Base-by-base conservation (phyloP, 106 monocot genomes). In the Phalaenopsis equestris region DNA sequence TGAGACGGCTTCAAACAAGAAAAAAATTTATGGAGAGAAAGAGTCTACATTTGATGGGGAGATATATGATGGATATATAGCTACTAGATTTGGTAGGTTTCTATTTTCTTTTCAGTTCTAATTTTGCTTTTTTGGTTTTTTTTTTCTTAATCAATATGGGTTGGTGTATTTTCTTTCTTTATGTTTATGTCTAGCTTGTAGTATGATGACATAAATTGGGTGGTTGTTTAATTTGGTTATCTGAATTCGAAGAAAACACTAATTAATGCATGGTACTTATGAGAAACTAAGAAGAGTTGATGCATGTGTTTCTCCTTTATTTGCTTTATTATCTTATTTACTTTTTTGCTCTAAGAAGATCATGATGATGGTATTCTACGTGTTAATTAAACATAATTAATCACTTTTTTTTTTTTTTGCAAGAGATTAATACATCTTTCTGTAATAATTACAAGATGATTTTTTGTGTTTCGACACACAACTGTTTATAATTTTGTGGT, bases 61-160 rank as follows among this genome's bases (percentile, higher is more conserved):
- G 21, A 2, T 30, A 30, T 30, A 30, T 61, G 61, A 1, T 52
- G 61, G 61, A 19, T 61, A 61, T 61, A 61, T 61, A 61, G 61
- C 61, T 61, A 61, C 61, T 61, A 61, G 21, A 61, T 61, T n/a
- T 61, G 61, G 61, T 61, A 61, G 61, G 61, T 61, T 18, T 61
- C 21, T 52, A 52, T 52, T 52, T 52, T 52, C 52, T 52, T 52
- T 30, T 52, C 12, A 14, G 52, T 12, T 52, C 52, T 52, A 52
- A 12, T 52, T 52, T 52, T 52, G 52, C 52, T 14, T 52, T 12
- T 52, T 52, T 52, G 14, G 11, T 45, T 45, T 45, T 45, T 56
- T 30, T 30, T 30, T 30, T 30, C 16, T 57, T 57, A 57, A 57
- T 48, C 52, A 15, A 52, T 61, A n/a, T 61, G 61, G 61, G 61